phyloP scores from a whole-genome alignment of 2,329 filamentous ascomycete genomes.

The Pseudogymnoascus sp. region DNA sequence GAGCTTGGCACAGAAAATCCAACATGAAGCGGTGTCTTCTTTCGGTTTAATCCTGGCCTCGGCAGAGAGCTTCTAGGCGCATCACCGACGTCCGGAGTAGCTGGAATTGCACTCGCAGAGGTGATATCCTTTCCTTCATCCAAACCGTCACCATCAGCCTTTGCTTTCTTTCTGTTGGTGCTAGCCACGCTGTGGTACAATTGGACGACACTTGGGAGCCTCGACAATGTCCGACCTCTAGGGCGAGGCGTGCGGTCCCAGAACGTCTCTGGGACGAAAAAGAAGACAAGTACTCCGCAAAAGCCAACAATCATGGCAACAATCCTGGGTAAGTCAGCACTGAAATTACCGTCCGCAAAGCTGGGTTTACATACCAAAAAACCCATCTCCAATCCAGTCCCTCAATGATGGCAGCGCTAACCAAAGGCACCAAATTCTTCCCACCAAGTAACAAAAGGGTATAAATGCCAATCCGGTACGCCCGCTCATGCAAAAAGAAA shows the following conservation, averaged over 20 bases:
- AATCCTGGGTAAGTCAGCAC: conserved; percentile 46
- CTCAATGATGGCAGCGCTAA: conserved; percentile 78
- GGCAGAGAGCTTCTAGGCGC: neutral
- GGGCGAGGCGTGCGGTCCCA: conserved; percentile 74
- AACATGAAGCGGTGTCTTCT: neutral
- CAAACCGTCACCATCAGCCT: neutral
- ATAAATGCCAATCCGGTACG: conserved; percentile 88
- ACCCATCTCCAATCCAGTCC: conserved; percentile 79
- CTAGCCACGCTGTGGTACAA: conserved; percentile 15
- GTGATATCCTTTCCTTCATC: neutral
- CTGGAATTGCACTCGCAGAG: neutral
- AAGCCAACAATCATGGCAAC: conserved; percentile 72
- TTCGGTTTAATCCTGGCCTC: neutral
- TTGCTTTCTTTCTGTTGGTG: conserved; percentile 9
- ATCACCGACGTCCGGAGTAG: neutral
- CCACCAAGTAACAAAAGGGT: conserved; percentile 80
- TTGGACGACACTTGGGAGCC: conserved; percentile 15
- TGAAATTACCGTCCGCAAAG: neutral
- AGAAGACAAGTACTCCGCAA: conserved; percentile 63
- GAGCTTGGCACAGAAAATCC: neutral
- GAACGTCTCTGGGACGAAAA: conserved; percentile 92
- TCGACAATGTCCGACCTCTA: conserved; percentile 12
- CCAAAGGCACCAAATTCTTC: conserved; percentile 82
- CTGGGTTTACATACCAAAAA: conserved; percentile 55
- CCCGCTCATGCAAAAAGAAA: conserved; percentile 89